phyloP scores from a whole-genome alignment of 805 yeast genomes.

The Yamadazyma paraphyllophila region DNA sequence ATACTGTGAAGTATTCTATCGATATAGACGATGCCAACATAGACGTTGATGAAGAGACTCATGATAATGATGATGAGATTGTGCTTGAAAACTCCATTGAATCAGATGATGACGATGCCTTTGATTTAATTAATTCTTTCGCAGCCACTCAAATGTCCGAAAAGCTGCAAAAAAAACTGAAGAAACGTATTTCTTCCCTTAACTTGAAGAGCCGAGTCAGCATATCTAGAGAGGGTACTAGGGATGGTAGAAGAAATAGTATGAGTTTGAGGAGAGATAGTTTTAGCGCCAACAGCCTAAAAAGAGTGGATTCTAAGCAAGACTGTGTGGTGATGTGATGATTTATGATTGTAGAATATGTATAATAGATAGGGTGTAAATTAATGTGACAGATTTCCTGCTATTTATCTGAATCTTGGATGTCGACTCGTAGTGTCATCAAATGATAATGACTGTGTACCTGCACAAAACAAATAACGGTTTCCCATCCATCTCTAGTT shows the following conservation, averaged over 20 bases:
- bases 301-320: neutral
- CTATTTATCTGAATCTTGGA: too few relatives aligned
- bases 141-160: neutral
- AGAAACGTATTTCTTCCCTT: constrained; percentile 4
- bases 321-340: constrained; percentile 4
- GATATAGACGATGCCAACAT: constrained; percentile 2
- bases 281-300: neutral
- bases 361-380: neutral
- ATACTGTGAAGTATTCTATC: constrained; percentile 1
- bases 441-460: too few relatives aligned
- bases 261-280: neutral
- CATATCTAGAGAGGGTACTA: neutral
- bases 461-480: too few relatives aligned
- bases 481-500: too few relatives aligned
- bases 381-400: too few relatives aligned
- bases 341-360: neutral
- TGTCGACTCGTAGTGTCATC: too few relatives aligned
- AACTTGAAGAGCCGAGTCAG: constrained; percentile 5
- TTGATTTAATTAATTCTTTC: constrained; percentile 25
- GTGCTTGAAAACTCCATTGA: neutral
- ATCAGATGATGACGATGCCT: constrained; percentile 21
- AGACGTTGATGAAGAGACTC: neutral
- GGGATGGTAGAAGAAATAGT: neutral
- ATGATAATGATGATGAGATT: constrained; percentile 4
- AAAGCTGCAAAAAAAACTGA: constrained; percentile 1